Conservation (phyloP, 768 basidiomycete species). For the Coprinopsis strossmayeri region DNA sequence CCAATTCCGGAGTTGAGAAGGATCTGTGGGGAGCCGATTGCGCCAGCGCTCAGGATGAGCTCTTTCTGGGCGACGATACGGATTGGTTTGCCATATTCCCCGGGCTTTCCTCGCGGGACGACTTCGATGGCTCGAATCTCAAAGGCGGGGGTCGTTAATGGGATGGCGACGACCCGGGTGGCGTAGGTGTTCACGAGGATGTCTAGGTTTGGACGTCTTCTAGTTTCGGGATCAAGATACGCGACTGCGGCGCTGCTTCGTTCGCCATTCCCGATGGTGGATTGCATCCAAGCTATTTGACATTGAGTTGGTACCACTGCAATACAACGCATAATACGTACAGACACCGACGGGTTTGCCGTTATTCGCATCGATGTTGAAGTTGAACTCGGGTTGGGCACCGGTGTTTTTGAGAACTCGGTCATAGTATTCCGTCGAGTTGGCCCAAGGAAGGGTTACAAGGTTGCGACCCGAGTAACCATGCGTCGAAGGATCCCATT, state of each 20-base stretch:
- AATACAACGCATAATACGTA: background rate
- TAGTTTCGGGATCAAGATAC: slow-evolving; percentile 17
- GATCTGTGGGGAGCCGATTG: slow-evolving; percentile 12
- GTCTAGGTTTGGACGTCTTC: slow-evolving; percentile 21
- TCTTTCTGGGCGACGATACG: slow-evolving; percentile 22
- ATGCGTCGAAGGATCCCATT: slow-evolving; percentile 9
- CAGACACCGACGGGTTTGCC: slow-evolving; percentile 12
- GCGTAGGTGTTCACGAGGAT: slow-evolving; percentile 13
- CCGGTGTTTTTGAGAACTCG: slow-evolving; percentile 26
- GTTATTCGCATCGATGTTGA: slow-evolving; percentile 10
- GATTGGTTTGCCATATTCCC: too few relatives aligned
- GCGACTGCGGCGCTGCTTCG: slow-evolving; percentile 20
- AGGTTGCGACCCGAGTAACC: slow-evolving; percentile 24
- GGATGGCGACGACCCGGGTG: slow-evolving; percentile 7
- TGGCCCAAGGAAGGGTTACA: slow-evolving; percentile 20
- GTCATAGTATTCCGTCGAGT: slow-evolving; percentile 20
- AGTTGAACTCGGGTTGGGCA: slow-evolving; percentile 9
- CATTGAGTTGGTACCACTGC: background rate
- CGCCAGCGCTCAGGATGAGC: slow-evolving; percentile 12
- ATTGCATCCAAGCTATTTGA: slow-evolving; percentile 17
- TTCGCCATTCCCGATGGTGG: slow-evolving; percentile 16
- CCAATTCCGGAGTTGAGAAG: slow-evolving; percentile 16
- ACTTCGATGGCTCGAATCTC: slow-evolving; percentile 7
- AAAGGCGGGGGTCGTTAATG: too few relatives aligned
- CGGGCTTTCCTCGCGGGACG: background rate